Evolutionary conservation across 2,329 filamentous ascomycete genomes (phyloP).

Genomic region (Microdochium nivale): DNA sequence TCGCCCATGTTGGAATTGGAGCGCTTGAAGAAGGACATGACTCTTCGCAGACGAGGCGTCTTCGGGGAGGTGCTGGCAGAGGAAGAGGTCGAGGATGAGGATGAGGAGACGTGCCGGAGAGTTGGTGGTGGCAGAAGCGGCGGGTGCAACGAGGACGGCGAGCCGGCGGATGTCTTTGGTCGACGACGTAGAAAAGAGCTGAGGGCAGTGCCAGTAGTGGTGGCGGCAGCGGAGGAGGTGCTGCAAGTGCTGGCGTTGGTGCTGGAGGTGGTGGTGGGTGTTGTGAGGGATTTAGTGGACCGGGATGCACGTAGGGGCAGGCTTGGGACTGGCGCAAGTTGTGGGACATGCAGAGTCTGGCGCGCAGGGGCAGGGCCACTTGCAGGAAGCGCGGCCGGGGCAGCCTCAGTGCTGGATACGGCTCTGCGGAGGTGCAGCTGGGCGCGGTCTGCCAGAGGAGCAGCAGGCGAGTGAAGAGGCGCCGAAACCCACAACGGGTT

Average conservation of each 20-base stretch:
- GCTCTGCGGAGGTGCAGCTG: no score
- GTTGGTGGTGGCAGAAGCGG: neutral
- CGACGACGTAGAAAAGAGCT: neutral
- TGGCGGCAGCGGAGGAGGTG: neutral
- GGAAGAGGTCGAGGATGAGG: neutral
- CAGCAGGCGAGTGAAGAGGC: neutral
- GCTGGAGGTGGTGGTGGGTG: neutral
- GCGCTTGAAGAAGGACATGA: neutral
- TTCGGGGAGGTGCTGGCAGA: neutral
- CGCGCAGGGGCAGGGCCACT: neutral
- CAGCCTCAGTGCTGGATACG: neutral
- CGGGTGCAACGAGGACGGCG: neutral
- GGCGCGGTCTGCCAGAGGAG: neutral
- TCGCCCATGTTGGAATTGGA: neutral
- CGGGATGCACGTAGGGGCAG: neutral
- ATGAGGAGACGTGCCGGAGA: neutral
- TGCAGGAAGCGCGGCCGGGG: neutral
- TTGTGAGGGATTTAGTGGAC: constrained; percentile 1
- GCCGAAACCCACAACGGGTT: neutral
- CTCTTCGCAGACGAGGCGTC: neutral
- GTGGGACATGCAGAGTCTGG: constrained; percentile 1
- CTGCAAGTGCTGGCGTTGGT: neutral
- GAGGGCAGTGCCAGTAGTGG: no score
- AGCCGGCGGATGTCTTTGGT: neutral
- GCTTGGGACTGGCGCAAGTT: neutral